These are phyloP conservation scores for Didymella pinodella DNA, from an alignment of 2,329 filamentous ascomycete genomes.

Conservation along the genomic window DNA sequence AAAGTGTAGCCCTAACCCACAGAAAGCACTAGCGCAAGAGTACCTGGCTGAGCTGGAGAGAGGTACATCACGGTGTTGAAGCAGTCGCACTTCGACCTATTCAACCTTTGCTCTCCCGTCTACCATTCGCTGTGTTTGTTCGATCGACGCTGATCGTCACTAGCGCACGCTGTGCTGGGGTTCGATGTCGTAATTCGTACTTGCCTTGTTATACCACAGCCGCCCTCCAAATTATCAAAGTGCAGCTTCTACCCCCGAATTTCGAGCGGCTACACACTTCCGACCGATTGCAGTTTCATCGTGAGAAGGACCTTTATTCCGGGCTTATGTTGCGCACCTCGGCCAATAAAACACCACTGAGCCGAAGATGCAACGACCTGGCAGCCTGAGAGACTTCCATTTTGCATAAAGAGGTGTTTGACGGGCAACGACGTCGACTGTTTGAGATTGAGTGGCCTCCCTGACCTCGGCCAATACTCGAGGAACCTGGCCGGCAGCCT, in stretches of 20 bases:
- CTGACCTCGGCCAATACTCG: background rate
- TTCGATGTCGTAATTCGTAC: constrained; percentile 8
- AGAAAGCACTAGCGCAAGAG: constrained; percentile 12
- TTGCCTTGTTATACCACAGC: background rate
- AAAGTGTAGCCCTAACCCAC: constrained; percentile 3
- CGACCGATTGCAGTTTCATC: background rate
- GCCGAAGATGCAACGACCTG: background rate
- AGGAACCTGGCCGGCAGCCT: background rate
- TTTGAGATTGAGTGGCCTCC: background rate
- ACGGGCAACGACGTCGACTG: too few relatives aligned
- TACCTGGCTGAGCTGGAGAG: constrained; percentile 9
- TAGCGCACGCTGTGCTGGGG: constrained; percentile 9
- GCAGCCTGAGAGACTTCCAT: background rate
- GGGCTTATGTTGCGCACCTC: background rate
- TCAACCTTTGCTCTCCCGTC: background rate
- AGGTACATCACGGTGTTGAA: constrained; percentile 6
- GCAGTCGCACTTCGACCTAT: background rate
- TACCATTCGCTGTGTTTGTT: background rate
- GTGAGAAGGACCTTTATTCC: background rate
- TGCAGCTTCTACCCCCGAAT: background rate
- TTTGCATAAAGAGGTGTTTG: background rate
- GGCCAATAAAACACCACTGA: background rate
- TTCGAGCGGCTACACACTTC: background rate
- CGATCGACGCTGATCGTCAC: background rate
- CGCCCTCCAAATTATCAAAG: background rate